Base-by-base conservation (phyloP, 1,139 yeast genomes). In the Hyphopichia buzzinii region DNA sequence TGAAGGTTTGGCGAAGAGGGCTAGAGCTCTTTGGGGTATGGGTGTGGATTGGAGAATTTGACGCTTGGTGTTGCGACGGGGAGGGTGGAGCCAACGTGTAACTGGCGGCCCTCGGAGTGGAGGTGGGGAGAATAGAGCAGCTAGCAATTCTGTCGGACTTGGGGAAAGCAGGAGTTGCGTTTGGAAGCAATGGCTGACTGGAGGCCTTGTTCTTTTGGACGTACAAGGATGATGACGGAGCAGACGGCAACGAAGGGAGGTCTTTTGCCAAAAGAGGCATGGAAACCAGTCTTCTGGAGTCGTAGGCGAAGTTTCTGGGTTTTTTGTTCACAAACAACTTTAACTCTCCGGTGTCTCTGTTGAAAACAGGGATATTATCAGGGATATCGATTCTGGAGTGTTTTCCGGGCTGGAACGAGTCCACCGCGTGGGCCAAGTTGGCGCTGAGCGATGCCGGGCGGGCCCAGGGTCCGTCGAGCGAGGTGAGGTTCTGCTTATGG, bases 361-460 rank as follows among this genome's bases (percentile, higher is more conserved):
- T 48, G 40, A 57, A 56, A 1, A 62, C 53, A 2, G 72, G 72
- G 11, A 64, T 38, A 1, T 36, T 42, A 4, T 46, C 46, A 2
- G 72, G 73, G 10, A 70, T 50, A 34, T 69, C 73, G 4, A 49
- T 49, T 10, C 50, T 25, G 4, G 54, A 40, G 39, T 47, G 51
- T 8, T 44, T 46, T 2, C 59, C 55, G 1, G 72, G 71, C 27
- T 48, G 48, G 40, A 54, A 64, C 4, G 61, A 45, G 13, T 50
- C 52, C 4, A 62, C 56, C 12, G 68, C 72, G 35, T 56, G 54
- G 8, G 55, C 37, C 33, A 62, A 46, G 39, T 62, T 67, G 26
- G 57, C 34, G 32, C 53, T 50, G 27, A 45, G 24, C 22, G 40
- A 41, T 10, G 58, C 55, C 3, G 66, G 64, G 12, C 52, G 45